A percentile compares a stretch with the other conserved stretches of the same genome.
Conservation (phyloP, 179 eudicot species). For the Camellia oleifera region DNA sequence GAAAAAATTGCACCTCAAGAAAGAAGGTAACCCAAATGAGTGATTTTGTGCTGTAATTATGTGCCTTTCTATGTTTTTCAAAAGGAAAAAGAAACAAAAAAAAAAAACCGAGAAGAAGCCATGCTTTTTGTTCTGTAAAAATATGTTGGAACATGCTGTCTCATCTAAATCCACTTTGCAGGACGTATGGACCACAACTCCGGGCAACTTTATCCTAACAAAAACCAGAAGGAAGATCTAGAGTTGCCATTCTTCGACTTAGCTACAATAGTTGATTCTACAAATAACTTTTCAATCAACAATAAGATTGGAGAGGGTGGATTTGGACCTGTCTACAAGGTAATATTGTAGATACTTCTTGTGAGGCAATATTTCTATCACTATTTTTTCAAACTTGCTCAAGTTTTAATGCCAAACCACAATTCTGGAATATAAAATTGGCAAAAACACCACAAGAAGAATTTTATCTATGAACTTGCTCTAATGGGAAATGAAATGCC, state of each 20-base stretch:
- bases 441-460: no score
- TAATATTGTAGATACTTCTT: not conserved
- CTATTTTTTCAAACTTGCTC: not conserved
- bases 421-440: not conserved
- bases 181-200: not conserved
- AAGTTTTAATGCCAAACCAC: not conserved
- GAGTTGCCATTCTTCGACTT: conserved; percentile 1
- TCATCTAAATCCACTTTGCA: not conserved
- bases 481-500: no score
- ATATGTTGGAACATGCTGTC: not conserved
- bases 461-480: not conserved
- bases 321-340: conserved; percentile 8
- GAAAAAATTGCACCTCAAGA: not conserved
- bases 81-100: no score
- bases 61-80: not conserved
- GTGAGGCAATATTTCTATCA: no score
- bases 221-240: not conserved
- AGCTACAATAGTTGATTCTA: not conserved
- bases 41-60: not conserved
- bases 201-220: not conserved
- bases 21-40: not conserved
- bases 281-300: not conserved
- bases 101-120: no score
- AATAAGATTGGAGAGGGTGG: conserved; percentile 9
- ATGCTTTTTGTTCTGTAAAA: not conserved